phyloP scores from a whole-genome alignment of 345 rosid genomes.

The Brassica nigra region DNA sequence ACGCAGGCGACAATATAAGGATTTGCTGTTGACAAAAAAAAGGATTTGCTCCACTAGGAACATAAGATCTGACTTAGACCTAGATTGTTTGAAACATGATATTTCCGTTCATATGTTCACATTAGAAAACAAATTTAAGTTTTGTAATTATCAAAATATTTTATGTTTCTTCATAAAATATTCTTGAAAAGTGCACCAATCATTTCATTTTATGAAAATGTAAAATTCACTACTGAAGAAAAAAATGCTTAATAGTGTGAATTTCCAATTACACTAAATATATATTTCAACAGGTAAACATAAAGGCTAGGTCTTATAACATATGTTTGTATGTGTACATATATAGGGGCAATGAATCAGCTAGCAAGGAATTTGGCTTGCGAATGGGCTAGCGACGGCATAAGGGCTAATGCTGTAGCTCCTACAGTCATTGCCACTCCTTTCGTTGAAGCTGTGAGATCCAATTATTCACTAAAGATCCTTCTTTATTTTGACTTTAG shows the following conservation, averaged over 20 bases:
- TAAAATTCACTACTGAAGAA: not conserved
- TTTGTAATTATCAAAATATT: not conserved
- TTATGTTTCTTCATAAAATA: not conserved
- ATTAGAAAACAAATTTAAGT: not conserved
- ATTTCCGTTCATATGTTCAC: not conserved
- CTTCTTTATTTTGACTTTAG: not conserved
- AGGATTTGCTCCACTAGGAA: not conserved
- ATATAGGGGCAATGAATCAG: slow-evolving; percentile 26
- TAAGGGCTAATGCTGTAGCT: not conserved
- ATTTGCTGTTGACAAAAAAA: too few relatives aligned
- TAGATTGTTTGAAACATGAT: not conserved
- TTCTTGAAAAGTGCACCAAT: not conserved
- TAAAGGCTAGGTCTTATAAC: not conserved
- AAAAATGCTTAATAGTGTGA: not conserved
- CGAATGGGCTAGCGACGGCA: not conserved
- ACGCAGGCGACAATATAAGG: not conserved
- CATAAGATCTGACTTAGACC: not conserved
- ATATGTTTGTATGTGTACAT: not conserved
- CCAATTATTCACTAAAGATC: not conserved
- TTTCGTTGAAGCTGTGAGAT: not conserved
- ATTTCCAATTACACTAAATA: not conserved
- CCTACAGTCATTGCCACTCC: not conserved
- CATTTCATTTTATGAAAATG: not conserved
- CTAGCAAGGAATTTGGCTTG: not conserved
- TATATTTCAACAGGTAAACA: not conserved